Conservation (phyloP, 2,329 filamentous ascomycete genomes). For the Alternaria incomplexa region DNA sequence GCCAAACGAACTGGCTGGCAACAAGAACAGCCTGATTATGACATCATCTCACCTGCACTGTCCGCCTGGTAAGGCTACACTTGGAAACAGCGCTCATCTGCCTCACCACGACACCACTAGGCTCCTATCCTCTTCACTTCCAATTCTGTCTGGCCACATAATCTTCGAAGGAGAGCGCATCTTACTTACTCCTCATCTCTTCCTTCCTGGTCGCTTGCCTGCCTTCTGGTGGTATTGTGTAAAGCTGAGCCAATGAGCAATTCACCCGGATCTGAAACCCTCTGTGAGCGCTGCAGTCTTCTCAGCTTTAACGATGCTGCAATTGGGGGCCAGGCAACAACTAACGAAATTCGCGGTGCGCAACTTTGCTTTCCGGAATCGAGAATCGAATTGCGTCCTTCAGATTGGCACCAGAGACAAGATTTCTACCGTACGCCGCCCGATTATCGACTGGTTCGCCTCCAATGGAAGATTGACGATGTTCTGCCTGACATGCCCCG, state of each 20-base stretch:
- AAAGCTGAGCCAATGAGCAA: background rate
- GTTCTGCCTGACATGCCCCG: background rate
- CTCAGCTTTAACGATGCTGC: background rate
- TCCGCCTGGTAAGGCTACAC: background rate
- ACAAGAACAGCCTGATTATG: background rate
- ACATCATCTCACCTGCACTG: background rate
- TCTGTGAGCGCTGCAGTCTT: background rate
- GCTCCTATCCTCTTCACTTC: no score
- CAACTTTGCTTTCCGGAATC: background rate
- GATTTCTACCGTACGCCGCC: no score
- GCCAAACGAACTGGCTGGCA: background rate
- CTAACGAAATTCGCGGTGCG: no score
- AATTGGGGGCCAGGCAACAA: no score
- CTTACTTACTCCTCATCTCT: no score
- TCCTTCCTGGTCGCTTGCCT: no score
- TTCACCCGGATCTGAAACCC: fast-evolving
- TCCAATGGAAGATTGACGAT: background rate
- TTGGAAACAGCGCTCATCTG: background rate
- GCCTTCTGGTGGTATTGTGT: no score
- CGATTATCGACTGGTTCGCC: background rate
- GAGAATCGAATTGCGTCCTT: no score
- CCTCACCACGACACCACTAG: no score
- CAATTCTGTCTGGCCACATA: no score
- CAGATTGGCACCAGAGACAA: no score
- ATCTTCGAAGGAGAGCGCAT: fast-evolving